Evolutionary conservation across 495 filamentous ascomycete species (phyloP).

Genomic region (Sporormia fimetaria): DNA sequence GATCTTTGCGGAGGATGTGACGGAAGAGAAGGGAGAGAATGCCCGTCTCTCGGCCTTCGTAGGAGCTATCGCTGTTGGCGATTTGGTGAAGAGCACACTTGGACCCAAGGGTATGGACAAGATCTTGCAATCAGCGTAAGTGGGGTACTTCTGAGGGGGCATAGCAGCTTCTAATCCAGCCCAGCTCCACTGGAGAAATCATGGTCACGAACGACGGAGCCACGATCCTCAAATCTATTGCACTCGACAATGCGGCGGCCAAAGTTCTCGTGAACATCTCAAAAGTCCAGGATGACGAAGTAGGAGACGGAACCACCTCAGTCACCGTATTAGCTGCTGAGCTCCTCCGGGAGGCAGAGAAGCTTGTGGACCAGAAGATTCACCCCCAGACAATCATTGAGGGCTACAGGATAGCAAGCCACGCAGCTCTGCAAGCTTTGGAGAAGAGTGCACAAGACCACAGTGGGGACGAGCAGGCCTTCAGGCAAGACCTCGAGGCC

Average conservation of each 20-base stretch:
- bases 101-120: slow-evolving; percentile 99
- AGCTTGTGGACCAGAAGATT: slow-evolving; percentile 92
- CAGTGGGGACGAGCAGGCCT: slow-evolving; percentile 66
- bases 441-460: slow-evolving; percentile 79
- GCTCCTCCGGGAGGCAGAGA: slow-evolving; percentile 89
- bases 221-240: slow-evolving; percentile 95
- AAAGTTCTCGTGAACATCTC: slow-evolving; percentile 98
- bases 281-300: slow-evolving; percentile 98
- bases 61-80: slow-evolving; percentile 93
- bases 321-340: slow-evolving; percentile 92
- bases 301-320: slow-evolving; percentile 87
- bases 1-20: slow-evolving; percentile 95
- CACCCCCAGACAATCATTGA: slow-evolving; percentile 99
- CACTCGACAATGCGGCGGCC: slow-evolving; percentile 95
- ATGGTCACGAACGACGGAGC: slow-evolving; percentile 98
- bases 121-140: slow-evolving; percentile 93
- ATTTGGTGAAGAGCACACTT: slow-evolving; percentile 91
- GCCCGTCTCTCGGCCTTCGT: slow-evolving; percentile 94
- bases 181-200: slow-evolving; percentile 86
- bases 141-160: slow-evolving; percentile 12
- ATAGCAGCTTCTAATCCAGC: slow-evolving; percentile 10
- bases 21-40: slow-evolving; percentile 98
- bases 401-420: slow-evolving; percentile 91
- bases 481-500: slow-evolving; percentile 77
- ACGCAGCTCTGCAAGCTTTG: slow-evolving; percentile 72